These are phyloP conservation scores for Amylocarpus encephaloides DNA, from an alignment of 2,329 filamentous ascomycete species.

Conservation along the genomic window DNA sequence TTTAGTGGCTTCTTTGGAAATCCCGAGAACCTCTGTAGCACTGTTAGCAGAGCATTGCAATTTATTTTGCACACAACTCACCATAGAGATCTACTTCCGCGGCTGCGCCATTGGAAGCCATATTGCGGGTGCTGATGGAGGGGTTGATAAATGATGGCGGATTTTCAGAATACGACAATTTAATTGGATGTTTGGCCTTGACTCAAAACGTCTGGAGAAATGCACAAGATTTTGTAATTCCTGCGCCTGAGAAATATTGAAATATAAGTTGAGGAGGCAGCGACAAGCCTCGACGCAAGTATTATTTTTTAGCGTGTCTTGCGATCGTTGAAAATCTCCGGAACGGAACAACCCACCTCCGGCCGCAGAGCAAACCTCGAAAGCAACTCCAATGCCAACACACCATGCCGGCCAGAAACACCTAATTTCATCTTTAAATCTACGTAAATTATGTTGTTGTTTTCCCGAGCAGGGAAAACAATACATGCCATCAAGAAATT, in stretches of 20 bases:
- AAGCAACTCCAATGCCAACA: too few species aligned
- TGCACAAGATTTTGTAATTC: neutral
- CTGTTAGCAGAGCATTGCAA: slow-evolving; percentile 23
- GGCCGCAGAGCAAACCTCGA: too few species aligned
- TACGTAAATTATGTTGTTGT: too few species aligned
- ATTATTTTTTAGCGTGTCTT: neutral
- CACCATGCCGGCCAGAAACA: too few species aligned
- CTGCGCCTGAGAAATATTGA: neutral
- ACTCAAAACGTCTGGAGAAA: neutral
- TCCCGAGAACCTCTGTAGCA: slow-evolving; percentile 67
- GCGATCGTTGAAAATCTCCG: too few species aligned
- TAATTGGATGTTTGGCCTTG: neutral
- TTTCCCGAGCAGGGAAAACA: neutral
- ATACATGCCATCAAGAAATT: too few species aligned
- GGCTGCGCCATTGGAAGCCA: slow-evolving; percentile 26
- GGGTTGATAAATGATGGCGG: neutral
- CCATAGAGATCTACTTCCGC: slow-evolving; percentile 55
- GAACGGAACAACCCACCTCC: too few species aligned
- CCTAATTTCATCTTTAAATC: too few species aligned
- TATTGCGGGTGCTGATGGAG: slow-evolving; percentile 16
- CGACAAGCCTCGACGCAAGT: neutral
- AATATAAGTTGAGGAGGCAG: neutral
- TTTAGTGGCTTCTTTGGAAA: slow-evolving; percentile 64
- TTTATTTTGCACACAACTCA: slow-evolving; percentile 31
- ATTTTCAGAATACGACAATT: neutral